Conservation (phyloP, 1,284 basidiomycete species). For the Phylloporus gajari region DNA sequence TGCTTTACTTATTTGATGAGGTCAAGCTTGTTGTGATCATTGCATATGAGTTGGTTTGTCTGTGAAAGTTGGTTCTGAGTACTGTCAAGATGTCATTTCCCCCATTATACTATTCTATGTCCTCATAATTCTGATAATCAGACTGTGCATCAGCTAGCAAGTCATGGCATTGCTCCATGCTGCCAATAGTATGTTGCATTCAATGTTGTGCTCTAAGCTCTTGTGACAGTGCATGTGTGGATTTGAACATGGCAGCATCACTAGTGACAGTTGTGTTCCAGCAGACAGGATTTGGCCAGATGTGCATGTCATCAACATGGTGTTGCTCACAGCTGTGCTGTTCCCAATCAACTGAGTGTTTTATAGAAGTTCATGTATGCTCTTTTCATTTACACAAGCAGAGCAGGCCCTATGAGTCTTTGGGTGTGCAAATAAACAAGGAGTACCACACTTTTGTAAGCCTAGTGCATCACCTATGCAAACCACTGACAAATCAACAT, state of each 20-base stretch:
- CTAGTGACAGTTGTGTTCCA: conserved; percentile 70
- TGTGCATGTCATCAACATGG: conserved; percentile 64
- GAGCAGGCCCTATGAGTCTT: conserved; percentile 57
- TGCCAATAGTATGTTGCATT: conserved; percentile 47
- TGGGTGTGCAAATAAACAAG: conserved; percentile 66
- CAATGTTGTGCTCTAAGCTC: conserved; percentile 28
- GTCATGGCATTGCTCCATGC: conserved; percentile 60
- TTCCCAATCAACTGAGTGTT: conserved; percentile 69
- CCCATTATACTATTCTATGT: conserved; percentile 72
- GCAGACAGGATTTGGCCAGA: too few relatives aligned
- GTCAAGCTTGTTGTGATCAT: conserved; percentile 77
- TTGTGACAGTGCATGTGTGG: conserved; percentile 23
- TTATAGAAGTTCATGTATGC: conserved; percentile 72
- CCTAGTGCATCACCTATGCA: conserved; percentile 5
- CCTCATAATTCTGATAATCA: conserved; percentile 65
- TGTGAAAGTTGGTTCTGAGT: conserved; percentile 69
- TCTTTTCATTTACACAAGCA: conserved; percentile 60
- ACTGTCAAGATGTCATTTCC: conserved; percentile 78
- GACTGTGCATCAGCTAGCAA: conserved; percentile 63
- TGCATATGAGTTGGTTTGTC: conserved; percentile 69
- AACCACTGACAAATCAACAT: neutral
- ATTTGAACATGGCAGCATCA: conserved; percentile 59
- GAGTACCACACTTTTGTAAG: conserved; percentile 66
- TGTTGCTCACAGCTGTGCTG: conserved; percentile 74
- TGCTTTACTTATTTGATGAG: conserved; percentile 78